Percentiles rank a stretch among this genome's conserved stretches.
These are phyloP conservation scores for Metschnikowia santaceciliae DNA, from an alignment of 805 yeast species.

Conservation along the genomic window DNA sequence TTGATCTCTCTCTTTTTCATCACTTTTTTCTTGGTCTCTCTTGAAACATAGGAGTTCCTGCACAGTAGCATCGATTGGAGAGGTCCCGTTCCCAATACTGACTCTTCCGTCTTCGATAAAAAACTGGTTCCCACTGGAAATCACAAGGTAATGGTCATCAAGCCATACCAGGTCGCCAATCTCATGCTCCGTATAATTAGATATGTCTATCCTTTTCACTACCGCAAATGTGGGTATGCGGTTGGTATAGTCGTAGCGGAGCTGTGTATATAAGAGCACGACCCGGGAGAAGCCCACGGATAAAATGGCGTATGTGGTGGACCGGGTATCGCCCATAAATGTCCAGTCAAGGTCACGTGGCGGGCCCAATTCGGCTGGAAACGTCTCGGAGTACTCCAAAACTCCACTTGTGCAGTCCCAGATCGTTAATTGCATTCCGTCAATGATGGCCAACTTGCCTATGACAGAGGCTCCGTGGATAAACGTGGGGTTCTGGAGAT, in stretches of 20 bases:
- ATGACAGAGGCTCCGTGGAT: constrained; percentile 69
- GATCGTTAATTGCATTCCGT: constrained; percentile 54
- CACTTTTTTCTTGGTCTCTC: constrained; percentile 22
- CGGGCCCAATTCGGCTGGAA: constrained; percentile 25
- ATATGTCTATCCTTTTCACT: constrained; percentile 67
- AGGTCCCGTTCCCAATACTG: constrained; percentile 20
- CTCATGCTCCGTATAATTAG: constrained; percentile 66
- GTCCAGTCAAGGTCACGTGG: constrained; percentile 89
- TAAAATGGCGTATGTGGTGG: constrained; percentile 54
- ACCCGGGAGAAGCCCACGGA: constrained; percentile 71
- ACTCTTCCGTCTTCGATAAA: constrained; percentile 71
- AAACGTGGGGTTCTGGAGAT: constrained; percentile 46
- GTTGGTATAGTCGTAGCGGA: constrained; percentile 86
- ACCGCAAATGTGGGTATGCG: constrained; percentile 72
- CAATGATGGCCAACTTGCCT: constrained; percentile 73
- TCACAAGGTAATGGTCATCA: constrained; percentile 68
- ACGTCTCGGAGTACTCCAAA: constrained; percentile 56
- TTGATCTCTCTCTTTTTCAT: background rate
- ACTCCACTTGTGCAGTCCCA: constrained; percentile 75
- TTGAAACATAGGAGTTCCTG: constrained; percentile 27
- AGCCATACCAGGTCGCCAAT: constrained; percentile 93
- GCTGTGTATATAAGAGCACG: constrained; percentile 70
- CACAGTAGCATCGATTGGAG: constrained; percentile 51
- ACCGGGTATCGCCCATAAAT: constrained; percentile 42
- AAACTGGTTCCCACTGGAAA: constrained; percentile 87